These are phyloP conservation scores for Clavispora asparagi DNA, from an alignment of 805 yeast genomes.

Conservation along the genomic window DNA sequence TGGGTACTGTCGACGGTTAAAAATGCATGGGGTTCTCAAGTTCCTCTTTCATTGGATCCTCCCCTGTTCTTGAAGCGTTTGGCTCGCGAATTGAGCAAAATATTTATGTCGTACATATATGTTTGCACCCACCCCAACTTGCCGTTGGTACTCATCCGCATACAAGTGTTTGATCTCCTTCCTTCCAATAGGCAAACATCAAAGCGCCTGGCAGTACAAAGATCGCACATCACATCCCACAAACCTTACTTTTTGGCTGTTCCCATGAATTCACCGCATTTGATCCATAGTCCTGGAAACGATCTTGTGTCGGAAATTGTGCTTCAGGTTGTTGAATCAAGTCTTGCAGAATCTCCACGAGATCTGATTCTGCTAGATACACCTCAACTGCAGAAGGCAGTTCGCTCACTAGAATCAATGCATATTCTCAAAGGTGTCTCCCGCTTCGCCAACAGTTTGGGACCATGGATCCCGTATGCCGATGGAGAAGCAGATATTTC, in stretches of 20 bases:
- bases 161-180: constrained; percentile 60
- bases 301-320: constrained; percentile 47
- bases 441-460: constrained; percentile 56
- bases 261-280: constrained; percentile 61
- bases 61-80: constrained; percentile 46
- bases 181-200: constrained; percentile 3
- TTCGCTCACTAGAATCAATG: constrained; percentile 48
- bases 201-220: constrained; percentile 1
- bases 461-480: constrained; percentile 73
- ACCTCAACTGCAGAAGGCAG: constrained; percentile 31
- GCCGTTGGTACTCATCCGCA: constrained; percentile 56
- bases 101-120: constrained; percentile 62
- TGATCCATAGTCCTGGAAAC: constrained; percentile 50
- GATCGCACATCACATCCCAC: constrained; percentile 47
- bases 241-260: constrained; percentile 63
- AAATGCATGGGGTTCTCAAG: constrained; percentile 26
- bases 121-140: constrained; percentile 59
- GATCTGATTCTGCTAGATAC: constrained; percentile 34
- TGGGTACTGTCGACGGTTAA: constrained; percentile 48
- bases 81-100: constrained; percentile 40
- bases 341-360: constrained; percentile 43
- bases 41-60: constrained; percentile 42
- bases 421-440: constrained; percentile 58
- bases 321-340: constrained; percentile 54
- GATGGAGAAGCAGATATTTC: constrained; percentile 59